These are phyloP conservation scores for Eucalyptus cloeziana DNA, from an alignment of 345 rosid genomes.

Conservation along the genomic window DNA sequence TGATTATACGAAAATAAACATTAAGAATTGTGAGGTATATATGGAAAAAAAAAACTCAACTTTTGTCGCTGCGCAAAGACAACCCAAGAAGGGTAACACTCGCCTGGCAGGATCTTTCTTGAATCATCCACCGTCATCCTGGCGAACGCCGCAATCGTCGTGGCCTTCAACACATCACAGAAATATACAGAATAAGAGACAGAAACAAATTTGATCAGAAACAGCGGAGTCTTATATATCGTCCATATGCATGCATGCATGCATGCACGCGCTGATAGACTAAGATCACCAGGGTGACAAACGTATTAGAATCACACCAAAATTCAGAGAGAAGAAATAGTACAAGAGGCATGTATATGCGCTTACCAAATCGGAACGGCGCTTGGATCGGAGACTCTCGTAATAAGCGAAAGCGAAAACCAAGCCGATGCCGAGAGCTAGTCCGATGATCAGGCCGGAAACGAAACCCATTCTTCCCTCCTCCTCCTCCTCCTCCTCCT, in stretches of 20 bases:
- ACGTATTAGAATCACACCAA: not conserved
- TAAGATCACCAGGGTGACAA: not conserved
- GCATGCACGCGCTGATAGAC: not conserved
- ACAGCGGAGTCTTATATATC: not conserved
- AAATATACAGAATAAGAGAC: not conserved
- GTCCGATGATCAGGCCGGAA: constrained; percentile 57
- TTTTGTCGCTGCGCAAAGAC: constrained; percentile 71
- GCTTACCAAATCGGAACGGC: constrained; percentile 53
- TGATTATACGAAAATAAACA: not conserved
- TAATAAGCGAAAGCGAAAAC: constrained; percentile 55
- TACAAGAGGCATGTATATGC: not conserved
- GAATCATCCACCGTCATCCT: constrained; percentile 88
- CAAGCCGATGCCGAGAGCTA: constrained; percentile 51
- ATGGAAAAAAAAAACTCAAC: constrained; percentile 17
- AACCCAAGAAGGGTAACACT: constrained; percentile 76
- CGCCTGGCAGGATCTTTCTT: constrained; percentile 54
- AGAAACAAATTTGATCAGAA: not conserved
- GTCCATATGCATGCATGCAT: not conserved
- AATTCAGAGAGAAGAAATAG: not conserved
- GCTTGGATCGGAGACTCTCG: constrained; percentile 81
- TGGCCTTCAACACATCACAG: constrained; percentile 28
- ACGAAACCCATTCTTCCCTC: constrained; percentile 10
- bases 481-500: not conserved
- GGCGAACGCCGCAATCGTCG: constrained; percentile 66
- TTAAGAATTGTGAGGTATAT: not conserved